Conservation (phyloP, 768 basidiomycete species). For the Cystoderma amianthinum region DNA sequence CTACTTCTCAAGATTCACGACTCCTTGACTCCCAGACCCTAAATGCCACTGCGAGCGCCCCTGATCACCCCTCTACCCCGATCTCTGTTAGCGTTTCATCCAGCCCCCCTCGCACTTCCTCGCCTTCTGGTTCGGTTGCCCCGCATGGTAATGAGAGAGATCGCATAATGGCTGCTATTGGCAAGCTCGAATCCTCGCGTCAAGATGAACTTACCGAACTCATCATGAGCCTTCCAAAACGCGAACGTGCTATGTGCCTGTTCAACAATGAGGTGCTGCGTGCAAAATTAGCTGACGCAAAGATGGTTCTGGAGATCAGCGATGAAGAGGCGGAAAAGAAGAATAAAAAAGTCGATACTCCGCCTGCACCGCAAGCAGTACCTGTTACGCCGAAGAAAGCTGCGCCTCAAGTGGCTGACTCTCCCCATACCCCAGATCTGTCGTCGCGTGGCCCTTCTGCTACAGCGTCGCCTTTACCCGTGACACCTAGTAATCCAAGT, state of each 20-base stretch:
- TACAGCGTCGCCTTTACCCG: constrained; percentile 62
- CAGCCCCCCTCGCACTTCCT: constrained; percentile 80
- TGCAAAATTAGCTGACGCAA: constrained; percentile 76
- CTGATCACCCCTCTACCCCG: constrained; percentile 84
- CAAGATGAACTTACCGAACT: constrained; percentile 67
- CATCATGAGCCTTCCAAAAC: constrained; percentile 80
- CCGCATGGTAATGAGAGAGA: constrained; percentile 64
- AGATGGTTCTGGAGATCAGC: constrained; percentile 70
- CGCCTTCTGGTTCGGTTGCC: constrained; percentile 56
- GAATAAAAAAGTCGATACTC: constrained; percentile 13
- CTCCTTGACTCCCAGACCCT: constrained; percentile 56
- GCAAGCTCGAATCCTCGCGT: constrained; percentile 52
- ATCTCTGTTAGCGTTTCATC: constrained; percentile 71
- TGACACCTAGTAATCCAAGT: constrained; percentile 40
- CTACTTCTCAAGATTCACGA: constrained; percentile 65
- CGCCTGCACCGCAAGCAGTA: constrained; percentile 12
- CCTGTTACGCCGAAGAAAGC: constrained; percentile 62
- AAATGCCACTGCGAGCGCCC: constrained; percentile 79
- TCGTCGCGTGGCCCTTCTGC: constrained; percentile 72
- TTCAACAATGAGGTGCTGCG: constrained; percentile 81
- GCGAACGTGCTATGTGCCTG: constrained; percentile 85
- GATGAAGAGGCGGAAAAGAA: constrained; percentile 44
- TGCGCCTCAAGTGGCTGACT: constrained; percentile 30
- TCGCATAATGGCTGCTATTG: constrained; percentile 62
- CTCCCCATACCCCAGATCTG: constrained; percentile 72